Base-by-base conservation (phyloP, 768 basidiomycete genomes). In the Cyathus striatus region DNA sequence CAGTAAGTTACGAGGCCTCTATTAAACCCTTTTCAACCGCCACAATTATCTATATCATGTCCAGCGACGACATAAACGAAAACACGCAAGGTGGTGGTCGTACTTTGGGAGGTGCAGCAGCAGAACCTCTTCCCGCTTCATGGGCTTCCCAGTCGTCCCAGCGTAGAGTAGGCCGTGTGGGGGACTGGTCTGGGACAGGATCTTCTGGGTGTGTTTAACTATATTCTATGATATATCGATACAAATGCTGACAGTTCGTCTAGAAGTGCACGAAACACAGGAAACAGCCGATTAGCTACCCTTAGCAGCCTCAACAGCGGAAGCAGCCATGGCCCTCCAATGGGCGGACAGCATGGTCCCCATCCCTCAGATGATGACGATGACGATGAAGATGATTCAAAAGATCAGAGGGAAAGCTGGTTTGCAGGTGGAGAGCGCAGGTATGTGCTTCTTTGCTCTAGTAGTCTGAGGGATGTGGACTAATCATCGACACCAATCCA, bases 341-440 rank as follows among this genome's bases (percentile, higher is more conserved):
- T n/a, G n/a, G 35, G 14, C 10, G 14, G 10, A 14, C 14, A 14
- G 10, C 13, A 20, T 14, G 35, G 18, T 37, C n/a, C 10, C 10
- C 12, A 20, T 20, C n/a, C n/a, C n/a, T 58, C 59, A 23, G 64
- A 66, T 5, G 70, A 69, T 42, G 73, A 72, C 38, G 73, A 76
- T 12, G 79, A 78, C 22, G 79, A 79, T 1, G 73, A 71, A 9
- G 70, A 69, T 3, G 73, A 75, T 26, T 69, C 68, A 5, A 65
- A 73, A 33, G 66, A 65, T 4, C 70, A 72, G 25, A 73, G 75
- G 14, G 79, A 89, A 53, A 83, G 73, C 50, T 89, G 84, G 75
- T 98, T 90, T 62, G 85, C 95, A 3, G 95, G 95, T n/a, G 95
- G 95, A 0, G 95, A 95, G 60, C 72, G 90, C 56, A 93, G 91